Base-by-base conservation (phyloP, 129 eudicot genomes). In the Chrysanthemum seticuspe region DNA sequence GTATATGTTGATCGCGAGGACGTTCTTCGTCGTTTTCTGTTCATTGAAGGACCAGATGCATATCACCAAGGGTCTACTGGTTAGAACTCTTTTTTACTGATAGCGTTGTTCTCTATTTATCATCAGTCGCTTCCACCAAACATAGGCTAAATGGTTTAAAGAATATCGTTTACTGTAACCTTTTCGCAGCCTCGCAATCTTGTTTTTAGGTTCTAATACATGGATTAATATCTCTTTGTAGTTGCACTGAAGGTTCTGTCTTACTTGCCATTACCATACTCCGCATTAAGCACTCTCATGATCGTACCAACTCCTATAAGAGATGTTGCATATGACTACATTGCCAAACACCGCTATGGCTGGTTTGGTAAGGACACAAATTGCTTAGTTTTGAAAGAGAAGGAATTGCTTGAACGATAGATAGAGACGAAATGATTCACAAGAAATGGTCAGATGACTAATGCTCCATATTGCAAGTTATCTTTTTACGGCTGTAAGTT, bases 41-140 rank as follows among this genome's bases (percentile, higher is more conserved):
- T 95, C 86, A 78, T 90, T 72, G 99, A 95, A 84, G 96, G 97
- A 60, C 97, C 87, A 40, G 85, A 76, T 31, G 76, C 44, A 58
- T 91, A 95, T 81, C 96, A 88, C 78, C 97, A 91, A 83, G 99
- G 91, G 48, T 91, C 97, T 48, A 75, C 96, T 74, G 99, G 99
- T 95, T 63, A 79, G 62, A 51, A 72, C 62, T 57, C 72, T 45
- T 64, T 63, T 16, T 64, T 51, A 61, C 74, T 63, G 2, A 47
- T 70, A 62, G 40, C n/a, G n/a, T 10, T 57, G 7, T 67, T 70
- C 21, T 62, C 12, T 10, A 9, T 5, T 34, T 40, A 13, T 52
- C 15, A 34, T 50, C 47, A 18, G 51, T 29, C 27, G 61, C 56
- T 76, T 69, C n/a, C 31, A 59, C 61, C 54, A 12, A 31, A 29